phyloP scores from a whole-genome alignment of 2,329 filamentous ascomycete genomes.

The Colletotrichum eleusines region DNA sequence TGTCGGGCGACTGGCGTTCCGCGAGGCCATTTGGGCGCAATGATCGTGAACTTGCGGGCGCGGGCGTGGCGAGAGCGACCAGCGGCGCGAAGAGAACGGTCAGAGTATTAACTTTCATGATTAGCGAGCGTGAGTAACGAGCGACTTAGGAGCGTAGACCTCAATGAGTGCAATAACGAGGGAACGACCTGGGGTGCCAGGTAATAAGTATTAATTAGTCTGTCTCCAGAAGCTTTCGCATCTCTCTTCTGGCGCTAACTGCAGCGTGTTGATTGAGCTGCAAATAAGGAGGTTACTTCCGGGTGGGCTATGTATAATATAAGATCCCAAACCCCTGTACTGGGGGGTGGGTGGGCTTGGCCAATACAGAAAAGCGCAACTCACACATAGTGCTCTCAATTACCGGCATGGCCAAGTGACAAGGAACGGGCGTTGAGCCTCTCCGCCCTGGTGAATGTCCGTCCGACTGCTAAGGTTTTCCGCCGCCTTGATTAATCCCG shows the following conservation, averaged over 20 bases:
- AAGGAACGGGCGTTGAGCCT: not conserved
- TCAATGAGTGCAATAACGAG: not conserved
- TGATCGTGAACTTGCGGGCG: slow-evolving; percentile 48
- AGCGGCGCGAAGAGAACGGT: slow-evolving; percentile 53
- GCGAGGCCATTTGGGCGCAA: slow-evolving; percentile 46
- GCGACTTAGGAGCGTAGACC: not conserved
- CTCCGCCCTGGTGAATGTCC: not conserved
- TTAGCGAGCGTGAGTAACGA: not conserved
- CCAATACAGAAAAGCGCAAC: not conserved
- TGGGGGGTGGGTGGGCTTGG: not conserved
- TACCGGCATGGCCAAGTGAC: not conserved
- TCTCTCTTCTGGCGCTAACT: not conserved
- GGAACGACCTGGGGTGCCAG: not conserved
- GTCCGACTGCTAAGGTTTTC: not conserved
- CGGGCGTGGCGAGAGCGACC: slow-evolving; percentile 49
- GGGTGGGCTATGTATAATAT: not conserved
- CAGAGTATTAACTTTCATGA: slow-evolving; percentile 47
- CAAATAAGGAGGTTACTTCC: not conserved
- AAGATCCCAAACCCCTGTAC: not conserved
- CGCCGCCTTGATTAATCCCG: not conserved
- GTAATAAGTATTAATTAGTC: too few relatives aligned
- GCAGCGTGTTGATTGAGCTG: not conserved
- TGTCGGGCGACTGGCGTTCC: slow-evolving; percentile 57
- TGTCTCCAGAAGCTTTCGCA: too few relatives aligned
- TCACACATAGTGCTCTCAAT: not conserved